Evolutionary conservation across 192 early-diverging fungal species (phyloP), one percentile per base, ranked within the genome.

Genomic region (Gamsiella multidivaricata): DNA sequence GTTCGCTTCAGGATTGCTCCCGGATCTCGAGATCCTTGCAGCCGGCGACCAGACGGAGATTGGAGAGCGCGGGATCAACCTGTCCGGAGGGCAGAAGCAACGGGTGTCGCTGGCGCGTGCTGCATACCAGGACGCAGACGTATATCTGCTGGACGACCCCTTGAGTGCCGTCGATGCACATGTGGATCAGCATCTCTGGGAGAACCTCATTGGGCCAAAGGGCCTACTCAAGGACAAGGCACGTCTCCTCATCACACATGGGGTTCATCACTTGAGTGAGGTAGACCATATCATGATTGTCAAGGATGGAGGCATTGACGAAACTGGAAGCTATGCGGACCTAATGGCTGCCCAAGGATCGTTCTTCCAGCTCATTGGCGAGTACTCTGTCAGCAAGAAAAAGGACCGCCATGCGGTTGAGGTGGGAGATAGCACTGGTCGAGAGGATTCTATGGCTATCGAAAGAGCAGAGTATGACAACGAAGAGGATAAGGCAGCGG

Each of bases 71-170:
- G 96, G 96, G 37, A 90, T 96, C 65, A 96, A 93, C 37, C 82
- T 98, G 22, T 94, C 91, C 31, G 96, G 96, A 55, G 96, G 96
- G 15, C 96, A 98, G 62, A 96, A 94, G 69, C 89, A 90, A 15
- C 88, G 87, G 58, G 75, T 85, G n/a, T 84, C 84, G 11, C 54
- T 86, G 22, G 86, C 83, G 80, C 89, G 70, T 47, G 95, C 97
- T 5, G 95, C 96, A 26, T 98, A 98, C 69, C 85, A 93, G 29
- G 83, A 90, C 23, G 92, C 94, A 8, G 95, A 97, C 80, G 34
- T 73, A 3, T 73, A 73, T 23, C 49, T 73, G 12, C 50, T 84
- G 65, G 85, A 89, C 57, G 88, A 89, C 55, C 80, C 84, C 28
- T 55, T 89, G 18, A 84, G 82, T 63, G 88, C 88, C 29, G 88